Evolutionary conservation across 2,329 filamentous ascomycete species (phyloP), one percentile per base, ranked within the genome.

Genomic region (Diaporthe ilicicola): DNA sequence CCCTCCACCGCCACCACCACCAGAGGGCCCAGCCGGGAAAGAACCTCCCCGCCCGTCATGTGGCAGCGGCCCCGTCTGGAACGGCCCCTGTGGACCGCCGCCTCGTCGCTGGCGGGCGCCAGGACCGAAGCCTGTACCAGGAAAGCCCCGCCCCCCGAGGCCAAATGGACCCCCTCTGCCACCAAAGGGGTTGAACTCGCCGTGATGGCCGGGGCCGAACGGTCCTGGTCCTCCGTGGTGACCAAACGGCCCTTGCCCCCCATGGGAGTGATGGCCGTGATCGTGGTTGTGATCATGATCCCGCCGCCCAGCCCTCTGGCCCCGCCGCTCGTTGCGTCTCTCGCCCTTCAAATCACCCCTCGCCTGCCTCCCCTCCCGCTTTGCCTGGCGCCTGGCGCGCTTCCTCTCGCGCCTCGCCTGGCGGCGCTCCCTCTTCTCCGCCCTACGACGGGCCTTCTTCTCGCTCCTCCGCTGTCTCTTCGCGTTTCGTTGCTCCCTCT

Each of bases 401-500:
- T 75, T 79, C 66, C 77, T 72, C 7, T 82, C 80, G 24, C 75
- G 77, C 51, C 70, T 78, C 32, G 76, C 73, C 69, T 79, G 77
- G 17, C 77, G 80, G 19, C 76, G 76, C 72, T 81, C 77, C 12
- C 74, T 75, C 71, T 74, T 77, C 69, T 72, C 70, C 3, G 74
- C 77, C 32, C 76, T 77, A 3, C 77, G 74, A 53, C 79, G 76
- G 29, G 76, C 79, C 67, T 77, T 81, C 12, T 76, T 75, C 2
- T 81, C 77, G 67, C 76, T 76, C 67, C 76, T 78, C 69, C 79
- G 77, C 70, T 81, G 72, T 64, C 76, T 77, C 54, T 75, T 78
- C 51, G 77, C 72, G 69, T 75, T 75, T 69, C 73, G 79, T 72
- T 84, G 80, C 13, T 76, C 74, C 55, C 77, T 80, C 77, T 83